Base-by-base conservation (phyloP, 1,284 basidiomycete genomes). In the Amylostereum areolatum region DNA sequence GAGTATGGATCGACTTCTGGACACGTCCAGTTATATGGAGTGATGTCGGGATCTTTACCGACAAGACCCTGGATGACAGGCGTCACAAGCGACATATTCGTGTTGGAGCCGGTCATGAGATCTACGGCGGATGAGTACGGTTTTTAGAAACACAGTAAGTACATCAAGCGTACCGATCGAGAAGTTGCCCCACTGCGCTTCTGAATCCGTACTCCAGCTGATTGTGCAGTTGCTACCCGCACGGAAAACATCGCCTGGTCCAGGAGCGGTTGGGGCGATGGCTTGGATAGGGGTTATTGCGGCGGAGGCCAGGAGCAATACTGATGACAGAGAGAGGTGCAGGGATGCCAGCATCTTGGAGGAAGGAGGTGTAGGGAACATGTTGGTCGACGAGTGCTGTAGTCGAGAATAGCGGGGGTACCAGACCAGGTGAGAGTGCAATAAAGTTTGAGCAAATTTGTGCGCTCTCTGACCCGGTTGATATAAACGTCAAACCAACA, bases 101-200 rank as follows among this genome's bases (percentile, higher is more conserved):
- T 54, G 50, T 71, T 69, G 1, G 68, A 62, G 9, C 71, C 70
- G 1, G 67, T 66, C 70, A 72, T 71, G 42, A 73, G 57, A 32
- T 61, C 71, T 70, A 25, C 32, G 11, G 9, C 36, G 10, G 4
- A 18, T 25, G 12, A 31, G 45, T n/a, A 45, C 18, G 12, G 10
- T 10, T 8, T 2, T 12, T 27, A 25, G 11, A 30, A 10, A 12
- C 30, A 11, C 11, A 27, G 35, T 27, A 2, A 41, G 29, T 25
- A 8, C 4, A 39, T 12, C 12, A n/a, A 2, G 53, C 66, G 28
- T 45, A 71, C 71, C 58, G 30, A 72, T 71, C 3, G 69, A 60
- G 24, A 70, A 53, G 45, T 71, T 70, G 24, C 48, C 67, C 69
- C 70, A 72, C 10, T 53, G 51, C 11, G 62, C 65, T 25, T 52